Evolutionary conservation across 306 rosid genomes (phyloP), one percentile per base, ranked within the genome.

Genomic region (Ammopiptanthus mongolicus): DNA sequence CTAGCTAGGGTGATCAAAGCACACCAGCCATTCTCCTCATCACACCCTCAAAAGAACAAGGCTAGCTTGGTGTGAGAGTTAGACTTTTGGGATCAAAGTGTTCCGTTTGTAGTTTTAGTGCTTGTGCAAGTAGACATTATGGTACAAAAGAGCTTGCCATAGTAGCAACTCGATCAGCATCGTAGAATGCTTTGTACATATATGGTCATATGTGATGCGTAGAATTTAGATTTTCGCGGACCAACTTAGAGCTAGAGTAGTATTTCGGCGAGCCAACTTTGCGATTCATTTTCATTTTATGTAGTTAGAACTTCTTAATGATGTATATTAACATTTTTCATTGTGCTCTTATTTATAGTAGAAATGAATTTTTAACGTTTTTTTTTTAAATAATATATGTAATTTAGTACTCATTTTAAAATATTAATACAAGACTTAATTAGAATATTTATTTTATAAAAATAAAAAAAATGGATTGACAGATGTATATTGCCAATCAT

Each of bases 1-100:
- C 58, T 51, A 57, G 53, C 5, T 75, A 61, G 65, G 55, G 34
- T 73, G 28, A 73, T 69, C 63, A 17, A 60, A 46, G 37, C 60
- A 62, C 50, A 62, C 18, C 15, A 33, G 5, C 25, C 28, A 41
- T 8, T 25, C 17, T 8, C 29, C 29, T 44, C 2, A 8, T 12
- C 2, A 8, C 12, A 57, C 42, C 19, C 9, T 15, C 42, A 29
- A 12, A n/a, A n/a, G 6, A 46, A 44, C 15, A 12, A 21, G 48
- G 70, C 10, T 39, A 0, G 14, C 37, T 36, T 33, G 36, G 62
- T 50, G 55, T 63, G 34, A n/a, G 71, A 64, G 28, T 73, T 48
- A 74, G 70, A 41, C 22, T 63, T 11, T 21, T 34, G 18, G 8
- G 17, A 60, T 74, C 17, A 53, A 19, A 12, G 13, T 61, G 5